Evolutionary conservation across 176 grass and related monocot genomes (phyloP).

Genomic region (Thinopyrum elongatum): DNA sequence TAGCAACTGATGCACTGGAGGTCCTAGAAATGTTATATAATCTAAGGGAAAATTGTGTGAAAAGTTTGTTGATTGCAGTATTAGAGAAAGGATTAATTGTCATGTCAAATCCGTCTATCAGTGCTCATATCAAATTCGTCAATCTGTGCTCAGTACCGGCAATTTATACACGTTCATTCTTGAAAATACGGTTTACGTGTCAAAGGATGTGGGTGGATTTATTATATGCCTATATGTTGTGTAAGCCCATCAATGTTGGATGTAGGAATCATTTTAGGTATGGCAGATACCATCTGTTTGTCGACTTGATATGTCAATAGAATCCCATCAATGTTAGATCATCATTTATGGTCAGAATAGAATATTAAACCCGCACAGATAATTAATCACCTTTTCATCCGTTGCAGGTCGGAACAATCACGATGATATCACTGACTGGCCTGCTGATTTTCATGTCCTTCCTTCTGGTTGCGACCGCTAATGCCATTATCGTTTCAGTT

Average conservation of each 20-base stretch:
- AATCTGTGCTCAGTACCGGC: background rate
- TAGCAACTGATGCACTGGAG: no score
- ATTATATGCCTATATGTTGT: background rate
- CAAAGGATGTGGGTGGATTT: background rate
- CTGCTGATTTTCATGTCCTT: conserved; percentile 77
- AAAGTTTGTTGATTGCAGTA: background rate
- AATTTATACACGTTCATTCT: background rate
- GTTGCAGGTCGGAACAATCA: conserved; percentile 75
- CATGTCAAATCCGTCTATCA: background rate
- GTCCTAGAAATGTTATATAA: background rate
- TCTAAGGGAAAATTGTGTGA: background rate
- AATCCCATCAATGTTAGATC: background rate
- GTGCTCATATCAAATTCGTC: background rate
- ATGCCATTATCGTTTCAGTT: conserved; percentile 69
- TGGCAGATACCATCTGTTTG: background rate
- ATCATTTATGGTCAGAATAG: background rate
- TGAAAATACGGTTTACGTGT: background rate
- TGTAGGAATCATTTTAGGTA: background rate
- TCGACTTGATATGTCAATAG: background rate
- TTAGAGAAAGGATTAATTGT: background rate
- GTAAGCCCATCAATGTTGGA: background rate
- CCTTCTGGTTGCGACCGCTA: conserved; percentile 63
- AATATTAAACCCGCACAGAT: background rate
- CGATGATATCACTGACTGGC: conserved; percentile 63
- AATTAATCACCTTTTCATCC: background rate